Base-by-base conservation (phyloP, 352 stramenopile genomes). In the Phytophthora europaea region DNA sequence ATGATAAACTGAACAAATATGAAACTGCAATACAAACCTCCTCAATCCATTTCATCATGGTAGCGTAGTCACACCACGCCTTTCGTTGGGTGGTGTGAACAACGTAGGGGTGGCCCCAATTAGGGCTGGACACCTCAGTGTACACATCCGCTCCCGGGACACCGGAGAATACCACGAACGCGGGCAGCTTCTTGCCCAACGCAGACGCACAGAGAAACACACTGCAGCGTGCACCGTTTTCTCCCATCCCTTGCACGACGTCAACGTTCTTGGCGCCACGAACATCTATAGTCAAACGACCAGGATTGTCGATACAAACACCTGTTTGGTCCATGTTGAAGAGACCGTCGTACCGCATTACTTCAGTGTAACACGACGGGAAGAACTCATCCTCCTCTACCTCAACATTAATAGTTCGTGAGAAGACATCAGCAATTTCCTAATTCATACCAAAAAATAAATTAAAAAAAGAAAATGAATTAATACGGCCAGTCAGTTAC, bases 291-390 rank as follows among this genome's bases (percentile, higher is more conserved):
- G 45, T 58, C 15, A 58, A 61, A 52, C 58, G 58, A 4, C 43
- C 40, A 26, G 58, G 40, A 31, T 45, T 48, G 58, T 55, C 58
- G n/a, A 65, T 65, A 26, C 40, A 55, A 55, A 65, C 40, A 1
- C 58, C 58, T 16, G 40, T 65, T 55, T 65, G 58, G 40, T 65
- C 13, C 58, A 45, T 45, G 26, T 65, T 65, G 18, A 65, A 55
- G 15, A 65, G 16, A 26, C 40, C 26, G 8, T 4, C 22, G 23
- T 55, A 65, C 18, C 40, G 38, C 33, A 38, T 23, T 13, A 20
- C 12, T 22, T 31, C 20, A 52, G n/a, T 51, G 56, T 63, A 50
- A 22, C 10, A 63, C 7, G n/a, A 6, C 33, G 56, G 40, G 34
- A 40, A 52, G 20, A 63, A 38, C 20, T 18, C n/a, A 26, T 53